Conservation (phyloP, 2,329 filamentous ascomycete species). For the Dactylella cylindrospora region DNA sequence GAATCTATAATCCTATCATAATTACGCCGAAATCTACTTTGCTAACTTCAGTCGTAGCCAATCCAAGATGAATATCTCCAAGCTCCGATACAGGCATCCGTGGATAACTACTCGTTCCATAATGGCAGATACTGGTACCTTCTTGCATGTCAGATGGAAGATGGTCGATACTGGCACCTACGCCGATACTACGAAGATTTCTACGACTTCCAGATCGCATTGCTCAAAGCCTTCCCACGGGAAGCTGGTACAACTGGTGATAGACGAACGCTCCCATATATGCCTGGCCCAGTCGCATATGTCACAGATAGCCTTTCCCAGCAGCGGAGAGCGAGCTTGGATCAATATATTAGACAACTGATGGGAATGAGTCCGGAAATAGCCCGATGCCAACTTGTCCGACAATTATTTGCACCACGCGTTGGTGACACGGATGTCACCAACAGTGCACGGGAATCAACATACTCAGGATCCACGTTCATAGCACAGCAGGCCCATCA, state of each 20-base stretch:
- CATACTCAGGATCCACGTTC: slow-evolving; percentile 43
- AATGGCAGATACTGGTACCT: slow-evolving; percentile 99
- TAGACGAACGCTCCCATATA: slow-evolving; percentile 82
- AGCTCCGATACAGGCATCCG: slow-evolving; percentile 77
- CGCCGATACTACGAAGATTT: slow-evolving; percentile 97
- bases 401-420: slow-evolving; percentile 85
- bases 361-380: slow-evolving; percentile 82
- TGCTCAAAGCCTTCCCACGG: slow-evolving; percentile 85
- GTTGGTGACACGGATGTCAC: slow-evolving; percentile 94
- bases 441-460: slow-evolving; percentile 56
- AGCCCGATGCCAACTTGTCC: slow-evolving; percentile 77
- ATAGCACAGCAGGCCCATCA: slow-evolving; percentile 42
- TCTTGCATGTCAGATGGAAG: slow-evolving; percentile 85
- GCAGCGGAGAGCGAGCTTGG: slow-evolving; percentile 84
- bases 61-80: slow-evolving; percentile 56
- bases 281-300: slow-evolving; percentile 96
- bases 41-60: not conserved
- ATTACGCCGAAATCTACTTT: not conserved
- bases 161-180: slow-evolving; percentile 88
- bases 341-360: slow-evolving; percentile 93
- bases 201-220: slow-evolving; percentile 95
- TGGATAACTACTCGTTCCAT: slow-evolving; percentile 90
- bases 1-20: slow-evolving; percentile 54
- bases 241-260: slow-evolving; percentile 83
- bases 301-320: slow-evolving; percentile 98